Base-by-base conservation (phyloP, 768 basidiomycete species). In the Agrocybe chaxingu region DNA sequence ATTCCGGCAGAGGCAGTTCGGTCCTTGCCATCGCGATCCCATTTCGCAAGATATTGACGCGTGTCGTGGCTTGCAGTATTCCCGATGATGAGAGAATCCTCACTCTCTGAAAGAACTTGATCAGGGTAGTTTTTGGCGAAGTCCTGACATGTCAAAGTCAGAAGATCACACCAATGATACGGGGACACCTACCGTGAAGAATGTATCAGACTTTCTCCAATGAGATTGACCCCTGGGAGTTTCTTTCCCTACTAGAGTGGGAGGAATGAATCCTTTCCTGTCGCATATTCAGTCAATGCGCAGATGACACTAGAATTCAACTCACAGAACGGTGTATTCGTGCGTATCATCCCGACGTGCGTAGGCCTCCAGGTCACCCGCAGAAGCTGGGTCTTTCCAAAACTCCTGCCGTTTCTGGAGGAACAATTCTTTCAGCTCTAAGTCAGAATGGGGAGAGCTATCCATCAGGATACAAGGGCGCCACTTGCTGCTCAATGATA, bases 11-110 rank as follows among this genome's bases (percentile, higher is more conserved):
- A 42, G 11, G 47, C 33, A 0, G 51, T 53, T 31, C 43, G 42
- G 42, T 53, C 51, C 45, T 53, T 53, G 18, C 47, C 42, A n/a
- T 53, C 51, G 9, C 46, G 46, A 16, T 53, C 51, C 51, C 51
- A 53, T 36, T 53, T 48, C 7, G 51, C 46, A 24, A 53, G 51
- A 24, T 53, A 53, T 29, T 53, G 51, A 2, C 51, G 40, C 2
- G 34, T 48, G 38, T 53, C 51, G 29, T 53, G 51, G 46, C 51
- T 53, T 13, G 51, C 51, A 7, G 42, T 31, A 38, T 53, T 53
- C 2, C 51, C 46, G n/a, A 53, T 53, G 33, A 53, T 42, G 31
- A 43, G 30, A 2, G 47, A 48, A 10, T 36, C 36, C 3, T 48
- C 46, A 12, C 24, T 53, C 31, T 53, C 51, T 5, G 51, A 53